Percentiles rank a stretch among this genome's conserved stretches.
phyloP scores from a whole-genome alignment of 2,329 filamentous ascomycete species.

The Talaromyces albobiverticillius region DNA sequence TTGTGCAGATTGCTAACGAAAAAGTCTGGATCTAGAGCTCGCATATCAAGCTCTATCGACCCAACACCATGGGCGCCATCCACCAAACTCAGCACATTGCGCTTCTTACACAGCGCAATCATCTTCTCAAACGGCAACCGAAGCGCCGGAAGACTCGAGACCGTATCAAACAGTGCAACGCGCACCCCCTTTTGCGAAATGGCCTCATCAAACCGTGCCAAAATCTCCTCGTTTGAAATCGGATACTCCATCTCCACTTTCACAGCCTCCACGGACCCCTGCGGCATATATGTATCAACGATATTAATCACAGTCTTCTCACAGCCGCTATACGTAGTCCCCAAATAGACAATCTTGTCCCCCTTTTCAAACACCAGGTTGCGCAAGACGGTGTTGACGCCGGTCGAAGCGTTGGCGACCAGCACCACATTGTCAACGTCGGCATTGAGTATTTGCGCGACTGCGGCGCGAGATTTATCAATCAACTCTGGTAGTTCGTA shows the following conservation, averaged over 20 bases:
- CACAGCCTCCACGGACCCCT: constrained; percentile 30
- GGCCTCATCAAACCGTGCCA: constrained; percentile 50
- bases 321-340: constrained; percentile 73
- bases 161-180: constrained; percentile 75
- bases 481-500: constrained; percentile 63
- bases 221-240: constrained; percentile 63
- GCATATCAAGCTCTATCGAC: constrained; percentile 69
- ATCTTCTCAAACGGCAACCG: constrained; percentile 73
- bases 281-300: constrained; percentile 58
- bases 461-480: constrained; percentile 54
- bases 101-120: constrained; percentile 60
- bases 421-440: constrained; percentile 65
- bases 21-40: constrained; percentile 71
- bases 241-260: constrained; percentile 67
- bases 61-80: constrained; percentile 86
- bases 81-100: constrained; percentile 68
- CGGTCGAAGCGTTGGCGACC: constrained; percentile 73
- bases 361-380: constrained; percentile 66
- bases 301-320: constrained; percentile 71
- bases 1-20: constrained; percentile 86
- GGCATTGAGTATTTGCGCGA: constrained; percentile 60
- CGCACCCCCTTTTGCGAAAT: constrained; percentile 49
- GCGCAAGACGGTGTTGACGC: constrained; percentile 69
- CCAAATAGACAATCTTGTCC: constrained; percentile 74
- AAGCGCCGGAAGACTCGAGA: constrained; percentile 75